phyloP scores from a whole-genome alignment of 2,329 filamentous ascomycete genomes.

The Alternaria infectoria region DNA sequence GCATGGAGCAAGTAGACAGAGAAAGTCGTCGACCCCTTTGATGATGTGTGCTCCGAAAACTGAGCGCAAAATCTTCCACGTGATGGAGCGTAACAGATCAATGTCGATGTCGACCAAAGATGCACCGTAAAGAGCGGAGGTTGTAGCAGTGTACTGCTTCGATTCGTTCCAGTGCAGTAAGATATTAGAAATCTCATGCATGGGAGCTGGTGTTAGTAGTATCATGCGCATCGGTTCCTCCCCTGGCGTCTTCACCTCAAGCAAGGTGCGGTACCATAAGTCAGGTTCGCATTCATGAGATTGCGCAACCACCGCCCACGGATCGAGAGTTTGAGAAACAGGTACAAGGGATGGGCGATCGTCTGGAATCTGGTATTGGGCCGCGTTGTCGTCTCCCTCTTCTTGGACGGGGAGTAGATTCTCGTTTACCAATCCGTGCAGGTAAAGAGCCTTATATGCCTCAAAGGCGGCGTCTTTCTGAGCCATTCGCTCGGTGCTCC shows the following conservation, averaged over 20 bases:
- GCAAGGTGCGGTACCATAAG: slow-evolving; percentile 26
- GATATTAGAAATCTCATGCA: slow-evolving; percentile 28
- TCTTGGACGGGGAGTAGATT: slow-evolving; percentile 71
- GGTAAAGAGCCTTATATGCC: slow-evolving; percentile 75
- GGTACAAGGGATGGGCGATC: slow-evolving; percentile 34
- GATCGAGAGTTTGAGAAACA: slow-evolving; percentile 35
- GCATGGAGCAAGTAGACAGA: slow-evolving; percentile 38
- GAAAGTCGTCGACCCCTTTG: slow-evolving; percentile 34
- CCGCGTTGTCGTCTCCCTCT: slow-evolving; percentile 22
- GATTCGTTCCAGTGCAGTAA: slow-evolving; percentile 42
- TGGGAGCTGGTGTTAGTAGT: slow-evolving; percentile 26
- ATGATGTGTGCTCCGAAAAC: slow-evolving; percentile 29
- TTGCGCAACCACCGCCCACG: slow-evolving; percentile 33
- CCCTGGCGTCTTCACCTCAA: slow-evolving; percentile 18
- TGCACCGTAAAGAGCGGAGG: slow-evolving; percentile 13
- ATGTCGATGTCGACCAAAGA: slow-evolving; percentile 24
- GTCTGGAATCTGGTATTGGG: slow-evolving; percentile 34
- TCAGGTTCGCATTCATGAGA: slow-evolving; percentile 16
- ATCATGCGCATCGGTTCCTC: slow-evolving; percentile 27
- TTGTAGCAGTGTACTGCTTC: slow-evolving; percentile 26
- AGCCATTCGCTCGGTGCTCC: slow-evolving; percentile 74
- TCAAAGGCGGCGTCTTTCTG: slow-evolving; percentile 83
- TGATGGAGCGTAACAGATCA: slow-evolving; percentile 27
- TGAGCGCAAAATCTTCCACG: slow-evolving; percentile 33
- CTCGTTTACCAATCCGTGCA: slow-evolving; percentile 74